A percentile compares a stretch with the other conserved stretches of the same genome.
Evolutionary conservation across 179 eudicot species (phyloP).

Genomic region (Camellia oleifera): DNA sequence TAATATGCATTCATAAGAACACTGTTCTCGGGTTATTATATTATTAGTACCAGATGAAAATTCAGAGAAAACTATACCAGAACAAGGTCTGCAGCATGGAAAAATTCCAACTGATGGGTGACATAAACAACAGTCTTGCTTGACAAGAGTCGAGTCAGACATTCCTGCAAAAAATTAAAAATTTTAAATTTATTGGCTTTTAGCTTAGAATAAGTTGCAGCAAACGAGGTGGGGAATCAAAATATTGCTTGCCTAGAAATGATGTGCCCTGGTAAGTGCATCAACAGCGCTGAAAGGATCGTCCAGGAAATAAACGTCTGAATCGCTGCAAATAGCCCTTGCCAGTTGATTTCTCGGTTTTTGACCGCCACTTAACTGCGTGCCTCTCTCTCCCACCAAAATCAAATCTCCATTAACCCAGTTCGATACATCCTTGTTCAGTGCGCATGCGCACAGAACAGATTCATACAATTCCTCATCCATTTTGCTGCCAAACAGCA

Average conservation of each 20-base stretch:
- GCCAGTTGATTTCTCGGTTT: constrained; percentile 87
- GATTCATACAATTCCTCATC: constrained; percentile 47
- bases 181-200: no score
- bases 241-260: constrained; percentile 59
- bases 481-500: constrained; percentile 81
- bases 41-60: no score
- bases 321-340: constrained; percentile 67
- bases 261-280: constrained; percentile 83
- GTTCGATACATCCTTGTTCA: constrained; percentile 59
- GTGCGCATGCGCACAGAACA: constrained; percentile 72
- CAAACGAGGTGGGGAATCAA: no score
- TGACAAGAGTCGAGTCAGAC: constrained; percentile 51
- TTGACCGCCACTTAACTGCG: constrained; percentile 91
- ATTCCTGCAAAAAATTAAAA: constrained; percentile 42
- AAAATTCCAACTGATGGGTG: constrained; percentile 71
- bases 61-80: constrained; percentile 44
- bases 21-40: no score
- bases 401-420: constrained; percentile 73
- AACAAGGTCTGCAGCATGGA: constrained; percentile 70
- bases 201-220: no score
- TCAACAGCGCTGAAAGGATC: constrained; percentile 98
- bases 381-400: constrained; percentile 75
- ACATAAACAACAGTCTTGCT: constrained; percentile 72
- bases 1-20: neutral
- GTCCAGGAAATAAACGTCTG: constrained; percentile 83